Conservation (phyloP, 768 basidiomycete species). For the Serendipita sp. region DNA sequence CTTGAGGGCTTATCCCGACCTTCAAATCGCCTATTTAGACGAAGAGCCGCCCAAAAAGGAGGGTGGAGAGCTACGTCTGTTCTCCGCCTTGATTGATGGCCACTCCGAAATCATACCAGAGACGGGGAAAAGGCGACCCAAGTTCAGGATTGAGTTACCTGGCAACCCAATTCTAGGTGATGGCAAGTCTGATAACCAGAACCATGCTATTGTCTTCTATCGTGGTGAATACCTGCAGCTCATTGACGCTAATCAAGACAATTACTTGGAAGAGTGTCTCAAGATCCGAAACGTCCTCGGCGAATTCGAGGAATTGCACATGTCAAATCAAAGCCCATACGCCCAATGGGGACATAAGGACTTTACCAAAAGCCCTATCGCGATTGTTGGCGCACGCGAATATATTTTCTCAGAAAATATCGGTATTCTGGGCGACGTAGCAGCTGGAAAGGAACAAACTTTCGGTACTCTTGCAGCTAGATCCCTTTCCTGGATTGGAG, state of each 20-base stretch:
- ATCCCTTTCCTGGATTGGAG: conserved; percentile 92
- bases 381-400: conserved; percentile 96
- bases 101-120: conserved; percentile 91
- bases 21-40: conserved; percentile 96
- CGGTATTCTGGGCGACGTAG: conserved; percentile 94
- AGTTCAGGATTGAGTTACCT: conserved; percentile 96
- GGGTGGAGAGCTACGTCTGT: conserved; percentile 87
- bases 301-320: conserved; percentile 88
- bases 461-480: conserved; percentile 97
- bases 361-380: conserved; percentile 76
- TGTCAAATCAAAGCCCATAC: conserved; percentile 82
- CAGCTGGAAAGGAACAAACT: conserved; percentile 98
- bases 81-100: conserved; percentile 92
- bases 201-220: conserved; percentile 98
- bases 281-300: conserved; percentile 97
- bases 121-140: conserved; percentile 76
- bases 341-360: conserved; percentile 79
- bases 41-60: conserved; percentile 90
- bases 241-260: conserved; percentile 99
- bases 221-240: conserved; percentile 98
- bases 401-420: conserved; percentile 99
- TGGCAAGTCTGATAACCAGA: conserved; percentile 99
- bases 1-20: conserved; percentile 90
- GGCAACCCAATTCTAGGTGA: conserved; percentile 99
- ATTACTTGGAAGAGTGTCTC: conserved; percentile 97